Base-by-base conservation (phyloP, 2,329 filamentous ascomycete genomes). In the Coniosporium uncinatum region DNA sequence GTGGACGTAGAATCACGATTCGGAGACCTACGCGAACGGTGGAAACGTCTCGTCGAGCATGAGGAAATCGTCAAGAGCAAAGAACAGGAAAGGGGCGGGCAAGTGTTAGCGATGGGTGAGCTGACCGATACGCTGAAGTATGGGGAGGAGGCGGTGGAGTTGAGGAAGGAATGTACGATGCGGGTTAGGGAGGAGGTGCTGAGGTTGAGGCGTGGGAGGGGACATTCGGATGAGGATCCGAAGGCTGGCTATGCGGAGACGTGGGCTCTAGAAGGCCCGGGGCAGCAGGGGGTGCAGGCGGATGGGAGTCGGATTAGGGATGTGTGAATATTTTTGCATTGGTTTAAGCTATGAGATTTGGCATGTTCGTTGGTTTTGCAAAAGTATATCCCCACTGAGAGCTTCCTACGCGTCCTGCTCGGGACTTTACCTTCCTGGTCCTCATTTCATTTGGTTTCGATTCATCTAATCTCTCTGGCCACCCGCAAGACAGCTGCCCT, bases 161-260 rank as follows among this genome's bases (percentile, higher is more conserved):
- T 94, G 47, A 73, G 93, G 44, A 80, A 85, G 41, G 88, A 95
- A 61, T 88, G 91, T 37, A 88, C 91, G 2, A 73, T 75, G 59
- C 76, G 83, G 44, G 79, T 97, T 24, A 75, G 93, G 37, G 75
- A 85, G 42, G 85, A 94, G 58, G 83, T 98, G 3, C 64, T 91
- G 39, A 87, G 88, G 53, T 73, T 97, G 18, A 76, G 91, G 46
- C 73, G 78, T 48, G 74, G 74, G 35, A 67, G 85, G 43, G 90
- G 89, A 1, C 79, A 85, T 46, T 77, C 85, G 1, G 88, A 95
- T 45, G 84, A 94, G 50, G 87, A 95, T 51, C 81, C 85, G 0
- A 82, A 85, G 50, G 76, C 81, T 37, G 84, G 81, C 6, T 64
- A 90, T 21, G 88, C 85, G 0, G 86, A 91, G 62, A 95, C 89